Base-by-base conservation (phyloP, 805 yeast genomes). In the Teunomyces cretensis region DNA sequence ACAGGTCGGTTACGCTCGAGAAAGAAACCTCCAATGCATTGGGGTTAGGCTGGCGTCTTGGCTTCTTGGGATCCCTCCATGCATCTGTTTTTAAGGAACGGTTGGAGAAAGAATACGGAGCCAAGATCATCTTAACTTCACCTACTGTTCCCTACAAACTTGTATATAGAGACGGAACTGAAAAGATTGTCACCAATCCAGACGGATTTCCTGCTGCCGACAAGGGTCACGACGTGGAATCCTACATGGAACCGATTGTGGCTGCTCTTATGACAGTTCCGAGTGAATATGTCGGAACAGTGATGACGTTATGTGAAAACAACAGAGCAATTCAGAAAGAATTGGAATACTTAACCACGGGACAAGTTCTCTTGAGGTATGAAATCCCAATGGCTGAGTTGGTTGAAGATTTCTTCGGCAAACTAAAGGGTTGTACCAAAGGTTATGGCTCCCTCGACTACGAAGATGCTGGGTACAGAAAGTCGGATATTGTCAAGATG, bases 11-110 rank as follows among this genome's bases (percentile, higher is more conserved):
- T 1, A 81, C 94, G 0, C 72, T 92, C 41, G 90, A 87, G 56
- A 81, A 91, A 55, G 97, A 92, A 56, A 88, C 96, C 0, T 91
- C 97, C 0, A 86, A 84, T 59, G 98, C 98, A 0, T 71, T 92
- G 46, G 99, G 99, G 0, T 94, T 91, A 58, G 99, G 99, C 30
- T 92, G 99, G 99, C 80, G 98, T 64, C 68, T 92, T 30, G 99
- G 99, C 1, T 92, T 92, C 60, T 68, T 92, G 26, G 99, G 99
- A 0, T 88, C 97, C 0, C 67, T 92, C 28, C 99, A 92, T 70
- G 97, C 98, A 0, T 85, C 96, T 8, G 97, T 92, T 1, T 92
- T 92, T 66, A 86, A 86, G 56, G 97, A 94, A 56, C 72, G 99
- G 41, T 71, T 92, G 46, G 96, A 90, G 55, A 88, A 87, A 51